Evolutionary conservation across 2,329 filamentous ascomycete species (phyloP), one percentile per base, ranked within the genome.

Genomic region (Helotiales sp.): DNA sequence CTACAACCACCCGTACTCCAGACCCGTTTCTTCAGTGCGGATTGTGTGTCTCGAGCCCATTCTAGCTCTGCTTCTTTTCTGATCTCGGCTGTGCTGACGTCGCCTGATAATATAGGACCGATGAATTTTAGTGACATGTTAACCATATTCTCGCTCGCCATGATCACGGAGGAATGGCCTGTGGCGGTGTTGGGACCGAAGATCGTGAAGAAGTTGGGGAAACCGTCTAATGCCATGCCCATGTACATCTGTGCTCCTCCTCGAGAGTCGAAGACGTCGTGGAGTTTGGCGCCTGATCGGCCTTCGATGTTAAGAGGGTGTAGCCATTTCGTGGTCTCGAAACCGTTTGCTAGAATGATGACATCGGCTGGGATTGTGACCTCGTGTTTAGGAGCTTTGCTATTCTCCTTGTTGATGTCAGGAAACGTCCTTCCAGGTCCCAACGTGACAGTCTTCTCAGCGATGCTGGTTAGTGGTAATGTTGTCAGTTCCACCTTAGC

Each of bases 101-200:
- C 73, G 1, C 78, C 78, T 2, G 72, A 68, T 12, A 83, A 59
- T 17, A 86, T 74, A 2, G 78, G 76, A 60, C 77, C 77, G 61
- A 85, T 78, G 62, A 85, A 80, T 2, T 80, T 80, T 22, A 85
- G 62, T 1, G 75, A 76, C 66, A 82, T 80, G 40, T 80, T 77
- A 30, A 84, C 75, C 72, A 81, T 81, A 64, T 82, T 84, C 64
- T 86, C 83, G 2, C 75, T 75, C 0, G 81, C 79, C 55, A 85
- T 73, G 36, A 86, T 80, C 5, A 84, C 82, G 27, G 76, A 80
- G 2, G 74, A 77, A 67, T 86, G 83, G 0, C 83, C 83, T 0
- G 83, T 85, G 0, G 74, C 79, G 0, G 80, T 83, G 62, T 86
- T 86, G 1, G 82, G 83, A 0, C 83, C 82, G 57, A 82, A 81